Evolutionary conservation across 78 protist genomes (phyloP), one percentile per base, ranked within the genome.

Genomic region (Cyanophora paradoxa): DNA sequence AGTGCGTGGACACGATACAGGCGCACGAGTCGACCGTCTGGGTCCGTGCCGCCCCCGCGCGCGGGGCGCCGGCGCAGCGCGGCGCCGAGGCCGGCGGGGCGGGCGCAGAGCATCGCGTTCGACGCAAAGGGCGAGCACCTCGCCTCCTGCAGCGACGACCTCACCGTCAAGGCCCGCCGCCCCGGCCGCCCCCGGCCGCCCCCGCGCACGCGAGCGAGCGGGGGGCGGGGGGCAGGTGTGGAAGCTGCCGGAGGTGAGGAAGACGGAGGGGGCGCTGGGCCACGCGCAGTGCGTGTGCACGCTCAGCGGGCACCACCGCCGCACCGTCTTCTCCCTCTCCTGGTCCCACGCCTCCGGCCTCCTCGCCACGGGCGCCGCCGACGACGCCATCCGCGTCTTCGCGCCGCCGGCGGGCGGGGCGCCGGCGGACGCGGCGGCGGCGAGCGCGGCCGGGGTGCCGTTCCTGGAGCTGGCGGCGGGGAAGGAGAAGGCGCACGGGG

Each of bases 11-110:
- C n/a, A 85, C 88, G 33, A 69, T 92, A 46, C 24, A 36, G n/a
- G 95, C 83, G 22, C 97, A 94, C 71, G 52, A 24, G 28, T 92
- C 94, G 11, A 91, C 98, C 19, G 89, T 94, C 28, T 94, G 98
- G 98, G 86, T 59, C 57, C 46, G 77, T 22, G 41, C 79, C 37
- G 34, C 31, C 14, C 46, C 26, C 33, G 24, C 87, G 90, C 31
- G 44, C 44, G 39, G 24, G 58, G 24, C 73, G 78, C 20, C 86
- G 3, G 63, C 44, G 30, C 77, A 31, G 14, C 28, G 28, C 14
- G 56, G 17, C 17, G 56, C 56, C 14, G 56, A 48, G 14, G 56
- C 56, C 14, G 56, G 17, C 17, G 56, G 28, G 14, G 56, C 56
- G 56, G 56, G 28, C 17, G 56, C 17, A 48, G 28, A 6, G 11